A percentile compares a stretch with the other conserved stretches of the same genome.
phyloP scores from a whole-genome alignment of 208 protist genomes.

The Trypanosoma platydactyli region DNA sequence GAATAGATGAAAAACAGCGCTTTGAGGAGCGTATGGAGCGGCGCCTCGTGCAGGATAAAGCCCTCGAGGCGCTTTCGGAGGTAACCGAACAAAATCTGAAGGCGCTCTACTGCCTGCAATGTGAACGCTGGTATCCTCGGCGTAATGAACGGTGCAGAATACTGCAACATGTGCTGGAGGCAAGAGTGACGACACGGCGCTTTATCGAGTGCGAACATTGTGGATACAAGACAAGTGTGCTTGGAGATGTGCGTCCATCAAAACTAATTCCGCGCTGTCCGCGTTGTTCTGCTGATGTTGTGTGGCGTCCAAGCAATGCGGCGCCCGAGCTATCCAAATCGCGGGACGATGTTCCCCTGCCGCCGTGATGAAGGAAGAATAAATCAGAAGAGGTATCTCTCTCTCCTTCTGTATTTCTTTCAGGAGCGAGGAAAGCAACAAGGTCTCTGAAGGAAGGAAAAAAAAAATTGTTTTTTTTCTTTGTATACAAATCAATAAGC shows the following conservation, averaged over 20 bases:
- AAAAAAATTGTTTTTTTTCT: too few relatives aligned
- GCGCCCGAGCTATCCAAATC: constrained; percentile 42
- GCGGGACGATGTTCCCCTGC: not conserved
- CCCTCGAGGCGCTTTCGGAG: constrained; percentile 41
- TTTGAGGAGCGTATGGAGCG: constrained; percentile 53
- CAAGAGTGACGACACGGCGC: constrained; percentile 46
- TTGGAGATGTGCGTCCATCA: constrained; percentile 60
- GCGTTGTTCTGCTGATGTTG: constrained; percentile 46
- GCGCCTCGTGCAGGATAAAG: constrained; percentile 60
- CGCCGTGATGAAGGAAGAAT: not conserved
- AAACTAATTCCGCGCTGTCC: constrained; percentile 69
- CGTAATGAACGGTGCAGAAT: constrained; percentile 52
- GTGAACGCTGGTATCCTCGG: constrained; percentile 56
- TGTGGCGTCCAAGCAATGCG: constrained; percentile 59
- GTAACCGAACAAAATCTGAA: constrained; percentile 59
- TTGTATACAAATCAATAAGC: too few relatives aligned
- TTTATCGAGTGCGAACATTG: constrained; percentile 80
- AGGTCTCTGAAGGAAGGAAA: too few relatives aligned
- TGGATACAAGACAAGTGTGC: constrained; percentile 67
- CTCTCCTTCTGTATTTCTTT: too few relatives aligned
- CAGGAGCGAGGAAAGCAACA: too few relatives aligned
- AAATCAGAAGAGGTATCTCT: too few relatives aligned
- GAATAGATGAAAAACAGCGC: constrained; percentile 33
- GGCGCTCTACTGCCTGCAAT: constrained; percentile 63
- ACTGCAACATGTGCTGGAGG: constrained; percentile 51